Base-by-base conservation (phyloP, 176 grass and related monocot species). In the Pharus latifolius region DNA sequence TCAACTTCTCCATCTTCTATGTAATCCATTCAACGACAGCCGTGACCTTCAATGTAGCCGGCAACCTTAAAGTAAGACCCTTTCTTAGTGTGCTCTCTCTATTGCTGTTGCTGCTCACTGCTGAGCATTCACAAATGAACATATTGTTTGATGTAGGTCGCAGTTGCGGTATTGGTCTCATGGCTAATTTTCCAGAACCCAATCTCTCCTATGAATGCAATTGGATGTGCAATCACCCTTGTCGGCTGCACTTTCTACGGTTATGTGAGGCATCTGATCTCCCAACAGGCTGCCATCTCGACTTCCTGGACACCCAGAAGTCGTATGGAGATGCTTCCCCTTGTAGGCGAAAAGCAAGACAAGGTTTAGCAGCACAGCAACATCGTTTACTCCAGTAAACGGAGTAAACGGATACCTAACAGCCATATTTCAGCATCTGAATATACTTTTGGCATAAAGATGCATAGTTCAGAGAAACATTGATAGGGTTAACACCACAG, bases 161-260 rank as follows among this genome's bases (percentile, higher is more conserved):
- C 95, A 7, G 87, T 73, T 50, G 95, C 95, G 8, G 90, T 99
- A 31, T 45, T 99, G 72, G 80, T 91, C 43, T 99, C 95, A 1
- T 99, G 89, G 90, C 84, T 84, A 67, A 91, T 99, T 65, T 99
- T 99, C 84, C 82, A 72, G 30, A 99, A 99, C 76, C 95, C 95
- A 3, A 99, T 99, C 79, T 86, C 95, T 1, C 67, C 65, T 25
- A 88, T 99, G 76, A 99, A 99, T 60, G 90, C 90, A 1, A 30
- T 91, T 2, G 95, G 95, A 2, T 98, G 95, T 9, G 90, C 55
- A 4, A 52, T 93, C 72, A 98, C 95, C 19, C 87, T 98, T 1
- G 19, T 80, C 0, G 95, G 90, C 13, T 93, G 95, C 62, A 98
- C 95, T 37, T 99, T 99, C 83, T 99, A 99, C 37, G 95, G 95